Percentiles rank a stretch among this genome's conserved stretches.
These are phyloP conservation scores for Sphaerobolus stellatus DNA, from an alignment of 1,284 basidiomycete species.

Conservation along the genomic window DNA sequence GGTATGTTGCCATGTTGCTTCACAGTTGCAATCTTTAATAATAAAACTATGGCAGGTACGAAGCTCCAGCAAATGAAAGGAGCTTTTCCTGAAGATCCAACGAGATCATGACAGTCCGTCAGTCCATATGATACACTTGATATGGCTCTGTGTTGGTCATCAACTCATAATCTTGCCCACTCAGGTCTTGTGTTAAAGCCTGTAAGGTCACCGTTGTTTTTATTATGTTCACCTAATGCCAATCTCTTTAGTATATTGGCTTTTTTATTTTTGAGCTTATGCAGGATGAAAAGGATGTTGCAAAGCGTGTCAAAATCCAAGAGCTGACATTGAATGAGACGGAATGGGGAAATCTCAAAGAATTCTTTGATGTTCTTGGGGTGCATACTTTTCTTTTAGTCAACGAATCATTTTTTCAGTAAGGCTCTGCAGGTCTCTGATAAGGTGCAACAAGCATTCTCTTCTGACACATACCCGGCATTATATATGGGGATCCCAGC, in stretches of 20 bases:
- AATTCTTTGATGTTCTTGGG: conserved; percentile 26
- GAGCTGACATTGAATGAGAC: conserved; percentile 24
- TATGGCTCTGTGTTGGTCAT: conserved; percentile 44
- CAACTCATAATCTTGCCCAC: conserved; percentile 38
- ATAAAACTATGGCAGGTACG: conserved; percentile 22
- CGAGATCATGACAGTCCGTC: not conserved
- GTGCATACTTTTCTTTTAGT: too few species aligned
- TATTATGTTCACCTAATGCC: not conserved
- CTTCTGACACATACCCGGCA: too few species aligned
- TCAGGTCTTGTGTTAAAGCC: conserved; percentile 22
- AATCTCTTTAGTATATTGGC: conserved; percentile 11
- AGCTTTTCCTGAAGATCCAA: conserved; percentile 30
- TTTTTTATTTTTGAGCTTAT: conserved; percentile 32
- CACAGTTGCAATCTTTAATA: not conserved
- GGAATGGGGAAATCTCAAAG: conserved; percentile 33
- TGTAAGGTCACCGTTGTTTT: conserved; percentile 20
- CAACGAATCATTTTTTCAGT: too few species aligned
- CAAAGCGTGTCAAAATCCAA: conserved; percentile 28
- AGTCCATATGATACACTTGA: conserved; percentile 32
- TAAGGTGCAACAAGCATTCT: too few species aligned
- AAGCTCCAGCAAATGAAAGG: conserved; percentile 35
- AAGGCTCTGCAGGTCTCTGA: too few species aligned
- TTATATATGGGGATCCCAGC: too few species aligned
- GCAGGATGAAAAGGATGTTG: conserved; percentile 24
- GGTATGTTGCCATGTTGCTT: conserved; percentile 20